These are phyloP conservation scores for Oryza meridionalis DNA, from an alignment of 176 grass and related monocot genomes.

Conservation along the genomic window DNA sequence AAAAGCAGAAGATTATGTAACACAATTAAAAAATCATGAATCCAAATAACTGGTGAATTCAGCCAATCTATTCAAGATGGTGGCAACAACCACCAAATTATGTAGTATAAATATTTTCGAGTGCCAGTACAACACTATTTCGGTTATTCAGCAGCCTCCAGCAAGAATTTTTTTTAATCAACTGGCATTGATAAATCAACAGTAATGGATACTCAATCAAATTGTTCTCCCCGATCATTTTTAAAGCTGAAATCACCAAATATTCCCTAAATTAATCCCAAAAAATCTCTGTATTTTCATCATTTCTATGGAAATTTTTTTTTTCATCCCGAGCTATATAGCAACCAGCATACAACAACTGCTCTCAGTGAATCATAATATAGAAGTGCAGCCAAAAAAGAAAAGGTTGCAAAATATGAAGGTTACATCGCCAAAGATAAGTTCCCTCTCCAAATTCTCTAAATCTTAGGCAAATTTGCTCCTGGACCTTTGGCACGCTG, in stretches of 20 bases:
- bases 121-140: not conserved
- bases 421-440: conserved; percentile 38
- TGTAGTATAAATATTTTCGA: not conserved
- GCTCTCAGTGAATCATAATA: conserved; percentile 31
- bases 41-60: not conserved
- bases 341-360: conserved; percentile 26
- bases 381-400: not conserved
- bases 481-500: not conserved
- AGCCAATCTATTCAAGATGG: not conserved
- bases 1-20: conserved; percentile 3
- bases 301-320: too few species aligned
- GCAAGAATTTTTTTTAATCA: not conserved
- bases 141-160: conserved; percentile 7
- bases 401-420: conserved; percentile 19
- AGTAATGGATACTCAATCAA: not conserved
- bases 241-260: conserved; percentile 18
- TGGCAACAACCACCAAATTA: not conserved
- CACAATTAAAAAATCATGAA: conserved; percentile 13
- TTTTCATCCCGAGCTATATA: not conserved
- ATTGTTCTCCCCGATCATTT: conserved; percentile 5
- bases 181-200: conserved; percentile 13
- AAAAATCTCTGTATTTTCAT: conserved; percentile 2
- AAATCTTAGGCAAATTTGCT: conserved; percentile 24
- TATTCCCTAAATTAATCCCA: not conserved
- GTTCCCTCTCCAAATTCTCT: conserved; percentile 20